Evolutionary conservation across 1,139 yeast genomes (phyloP).

Genomic region (Sugiyamaella pinicola): DNA sequence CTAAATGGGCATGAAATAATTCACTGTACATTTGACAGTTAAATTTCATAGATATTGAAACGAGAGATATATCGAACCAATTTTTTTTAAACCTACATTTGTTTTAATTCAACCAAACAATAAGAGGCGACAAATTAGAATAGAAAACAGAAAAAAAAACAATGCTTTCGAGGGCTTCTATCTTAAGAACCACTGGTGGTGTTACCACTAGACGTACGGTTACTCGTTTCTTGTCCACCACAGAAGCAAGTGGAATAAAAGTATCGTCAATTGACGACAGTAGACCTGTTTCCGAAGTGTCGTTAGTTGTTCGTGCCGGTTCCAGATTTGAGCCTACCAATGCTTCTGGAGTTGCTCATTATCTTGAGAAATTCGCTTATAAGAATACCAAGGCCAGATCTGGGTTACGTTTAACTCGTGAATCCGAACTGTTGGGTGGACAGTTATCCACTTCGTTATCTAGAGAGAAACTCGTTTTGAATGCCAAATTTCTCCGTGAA

Average conservation of each 20-base stretch:
- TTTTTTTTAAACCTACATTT: neutral
- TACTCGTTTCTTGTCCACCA: constrained; percentile 34
- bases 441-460: constrained; percentile 65
- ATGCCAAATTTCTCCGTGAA: constrained; percentile 80
- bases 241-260: constrained; percentile 44
- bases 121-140: too few relatives aligned
- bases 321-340: constrained; percentile 62
- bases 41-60: neutral
- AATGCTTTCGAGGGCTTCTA: constrained; percentile 15
- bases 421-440: constrained; percentile 93
- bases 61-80: constrained; percentile 2
- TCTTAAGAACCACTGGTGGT: constrained; percentile 12
- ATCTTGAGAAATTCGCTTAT: constrained; percentile 82
- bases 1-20: constrained; percentile 9
- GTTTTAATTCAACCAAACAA: neutral
- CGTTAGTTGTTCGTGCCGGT: constrained; percentile 86
- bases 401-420: constrained; percentile 91
- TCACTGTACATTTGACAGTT: neutral
- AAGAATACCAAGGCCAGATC: constrained; percentile 80
- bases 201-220: constrained; percentile 6
- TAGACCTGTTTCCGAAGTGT: constrained; percentile 66
- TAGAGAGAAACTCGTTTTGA: constrained; percentile 81
- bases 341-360: constrained; percentile 83
- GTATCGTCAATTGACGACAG: constrained; percentile 51
- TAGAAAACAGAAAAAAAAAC: neutral